Percentiles rank a stretch among this genome's conserved stretches.
Conservation (phyloP, 23 red algal genomes). For the Agarophyton chilense region DNA sequence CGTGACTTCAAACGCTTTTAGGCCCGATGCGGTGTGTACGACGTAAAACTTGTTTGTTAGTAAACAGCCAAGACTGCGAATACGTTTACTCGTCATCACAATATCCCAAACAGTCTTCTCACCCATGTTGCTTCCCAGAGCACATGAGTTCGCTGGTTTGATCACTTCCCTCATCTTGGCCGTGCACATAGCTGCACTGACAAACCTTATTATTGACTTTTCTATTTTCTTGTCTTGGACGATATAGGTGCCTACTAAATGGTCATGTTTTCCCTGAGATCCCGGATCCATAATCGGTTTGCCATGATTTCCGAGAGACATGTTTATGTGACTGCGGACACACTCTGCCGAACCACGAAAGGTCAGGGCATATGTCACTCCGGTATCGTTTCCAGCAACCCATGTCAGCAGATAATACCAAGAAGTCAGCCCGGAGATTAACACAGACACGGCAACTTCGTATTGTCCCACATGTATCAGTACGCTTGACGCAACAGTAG, state of each 20-base stretch:
- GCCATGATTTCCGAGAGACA: slow-evolving; percentile 12
- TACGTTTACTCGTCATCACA: slow-evolving; percentile 6
- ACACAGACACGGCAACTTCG: slow-evolving; percentile 12
- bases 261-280: background rate
- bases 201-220: slow-evolving; percentile 18
- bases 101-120: slow-evolving; percentile 10
- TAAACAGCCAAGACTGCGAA: slow-evolving; percentile 3
- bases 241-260: background rate
- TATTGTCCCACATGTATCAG: slow-evolving; percentile 16
- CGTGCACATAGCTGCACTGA: slow-evolving; percentile 2
- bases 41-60: slow-evolving; percentile 15
- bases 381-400: background rate
- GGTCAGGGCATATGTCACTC: background rate
- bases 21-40: slow-evolving; percentile 3
- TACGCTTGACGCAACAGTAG: background rate
- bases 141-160: slow-evolving; percentile 8
- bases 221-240: slow-evolving; percentile 5
- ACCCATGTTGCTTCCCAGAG: background rate
- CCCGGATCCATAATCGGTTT: background rate
- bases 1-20: slow-evolving; percentile 18
- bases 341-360: background rate
- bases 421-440: background rate
- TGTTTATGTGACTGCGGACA: slow-evolving; percentile 10
- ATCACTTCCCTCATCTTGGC: slow-evolving; percentile 18
- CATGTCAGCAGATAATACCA: slow-evolving; percentile 14